Evolutionary conservation across 306 rosid species (phyloP), one percentile per base, ranked within the genome.

Genomic region (Quercus robur): DNA sequence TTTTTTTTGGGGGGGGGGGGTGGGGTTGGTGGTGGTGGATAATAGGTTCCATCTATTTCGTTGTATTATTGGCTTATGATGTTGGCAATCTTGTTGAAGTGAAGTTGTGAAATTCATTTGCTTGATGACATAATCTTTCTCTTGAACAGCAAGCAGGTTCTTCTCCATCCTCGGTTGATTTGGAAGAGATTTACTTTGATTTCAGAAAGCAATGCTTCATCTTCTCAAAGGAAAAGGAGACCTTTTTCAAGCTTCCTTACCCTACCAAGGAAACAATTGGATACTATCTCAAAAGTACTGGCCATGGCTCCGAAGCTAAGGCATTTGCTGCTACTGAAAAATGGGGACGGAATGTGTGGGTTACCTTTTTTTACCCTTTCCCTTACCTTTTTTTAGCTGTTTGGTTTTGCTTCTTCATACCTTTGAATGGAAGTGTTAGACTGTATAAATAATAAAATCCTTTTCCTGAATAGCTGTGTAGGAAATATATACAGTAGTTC

Each of bases 321-420:
- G 87, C 91, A 79, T 81, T 77, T 76, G 84, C 91, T 79, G 97
- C 99, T 62, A 84, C 86, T 61, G 97, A 93, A 82, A 96, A 90
- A 87, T 96, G 99, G 98, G 99, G 97, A 56, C 93, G 97, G 81
- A 96, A 93, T 77, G 88, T 87, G 99, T 96, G 86, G 77, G 97
- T 93, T 87, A 70, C 85, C 68, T 68, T 81, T 67, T 62, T 78
- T 76, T 56, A 67, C 18, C 77, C 62, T 61, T 9, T 41, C 20
- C 73, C 56, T 55, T 56, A 12, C 57, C 52, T 19, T 79, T 67
- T 54, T 35, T n/a, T 77, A 55, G 20, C 26, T 49, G 17, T 74
- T 83, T 69, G 46, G 44, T 54, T 71, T 63, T 55, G 23, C 25
- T 69, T 54, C 52, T 26, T 31, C 41, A 56, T 23, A 56, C 56